These are phyloP conservation scores for Lithospermum erythrorhizon DNA, from an alignment of 257 asterid genomes.

Conservation along the genomic window DNA sequence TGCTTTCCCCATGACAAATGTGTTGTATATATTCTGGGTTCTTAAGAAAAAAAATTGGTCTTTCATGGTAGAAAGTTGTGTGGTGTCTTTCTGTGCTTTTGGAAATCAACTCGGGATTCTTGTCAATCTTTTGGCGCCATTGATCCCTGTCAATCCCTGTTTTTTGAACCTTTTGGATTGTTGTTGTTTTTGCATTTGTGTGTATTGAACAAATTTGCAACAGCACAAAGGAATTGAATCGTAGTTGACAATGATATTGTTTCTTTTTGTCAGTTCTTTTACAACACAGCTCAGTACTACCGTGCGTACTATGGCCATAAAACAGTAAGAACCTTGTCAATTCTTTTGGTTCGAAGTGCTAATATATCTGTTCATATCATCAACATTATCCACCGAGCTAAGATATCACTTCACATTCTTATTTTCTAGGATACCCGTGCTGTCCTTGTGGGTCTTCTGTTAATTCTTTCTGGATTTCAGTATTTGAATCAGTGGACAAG, in stretches of 20 bases:
- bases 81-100: too few species aligned
- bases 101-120: too few species aligned
- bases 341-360: neutral
- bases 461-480: constrained; percentile 78
- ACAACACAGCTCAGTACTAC: constrained; percentile 88
- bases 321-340: constrained; percentile 47
- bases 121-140: too few species aligned
- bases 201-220: too few species aligned
- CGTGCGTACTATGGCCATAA: constrained; percentile 95
- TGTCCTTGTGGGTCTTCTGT: constrained; percentile 84
- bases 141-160: neutral
- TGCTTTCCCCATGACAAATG: too few species aligned
- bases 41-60: too few species aligned
- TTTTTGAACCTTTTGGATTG: neutral
- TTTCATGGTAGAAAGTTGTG: too few species aligned
- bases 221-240: neutral
- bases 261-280: constrained; percentile 47
- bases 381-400: neutral
- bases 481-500: constrained; percentile 89
- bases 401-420: constrained; percentile 6
- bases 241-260: neutral
- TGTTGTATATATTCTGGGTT: too few species aligned
- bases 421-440: constrained; percentile 79
- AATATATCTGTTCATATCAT: neutral
- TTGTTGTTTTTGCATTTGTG: neutral